A percentile compares a stretch with the other conserved stretches of the same genome.
Conservation (phyloP, 2,329 filamentous ascomycete genomes). For the Ascochyta lentis region DNA sequence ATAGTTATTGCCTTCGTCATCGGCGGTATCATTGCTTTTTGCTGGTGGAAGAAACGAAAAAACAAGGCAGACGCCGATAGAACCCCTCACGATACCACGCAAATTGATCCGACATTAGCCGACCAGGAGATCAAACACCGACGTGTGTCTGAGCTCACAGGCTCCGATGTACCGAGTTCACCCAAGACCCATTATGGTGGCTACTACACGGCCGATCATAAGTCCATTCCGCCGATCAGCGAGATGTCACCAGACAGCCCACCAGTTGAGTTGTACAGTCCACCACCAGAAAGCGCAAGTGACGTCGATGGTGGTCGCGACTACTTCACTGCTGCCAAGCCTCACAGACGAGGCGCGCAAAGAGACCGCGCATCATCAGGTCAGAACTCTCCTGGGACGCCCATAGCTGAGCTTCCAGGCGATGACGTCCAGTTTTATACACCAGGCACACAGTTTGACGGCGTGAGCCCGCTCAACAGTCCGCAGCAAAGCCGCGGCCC, state of each 20-base stretch:
- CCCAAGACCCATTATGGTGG: conserved; percentile 33
- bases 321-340: conserved; percentile 35
- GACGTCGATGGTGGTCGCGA: conserved; percentile 23
- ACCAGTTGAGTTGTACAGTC: conserved; percentile 44
- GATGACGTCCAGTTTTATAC: conserved; percentile 34
- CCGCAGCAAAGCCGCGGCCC: conserved; percentile 28
- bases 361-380: conserved; percentile 33
- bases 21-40: conserved; percentile 33
- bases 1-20: conserved; percentile 36
- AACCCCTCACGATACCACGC: conserved; percentile 20
- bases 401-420: conserved; percentile 41
- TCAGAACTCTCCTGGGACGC: conserved; percentile 34
- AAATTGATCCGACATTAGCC: conserved; percentile 39
- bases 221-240: conserved; percentile 40
- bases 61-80: conserved; percentile 10
- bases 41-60: conserved; percentile 37
- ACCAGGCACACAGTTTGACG: conserved; percentile 23
- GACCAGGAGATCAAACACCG: conserved; percentile 41
- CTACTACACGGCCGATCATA: conserved; percentile 36
- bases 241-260: conserved; percentile 44
- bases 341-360: conserved; percentile 31
- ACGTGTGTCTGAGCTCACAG: conserved; percentile 43
- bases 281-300: conserved; percentile 28
- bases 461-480: conserved; percentile 20
- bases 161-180: conserved; percentile 37